phyloP scores from a whole-genome alignment of 306 rosid genomes.

The Begonia masoniana region DNA sequence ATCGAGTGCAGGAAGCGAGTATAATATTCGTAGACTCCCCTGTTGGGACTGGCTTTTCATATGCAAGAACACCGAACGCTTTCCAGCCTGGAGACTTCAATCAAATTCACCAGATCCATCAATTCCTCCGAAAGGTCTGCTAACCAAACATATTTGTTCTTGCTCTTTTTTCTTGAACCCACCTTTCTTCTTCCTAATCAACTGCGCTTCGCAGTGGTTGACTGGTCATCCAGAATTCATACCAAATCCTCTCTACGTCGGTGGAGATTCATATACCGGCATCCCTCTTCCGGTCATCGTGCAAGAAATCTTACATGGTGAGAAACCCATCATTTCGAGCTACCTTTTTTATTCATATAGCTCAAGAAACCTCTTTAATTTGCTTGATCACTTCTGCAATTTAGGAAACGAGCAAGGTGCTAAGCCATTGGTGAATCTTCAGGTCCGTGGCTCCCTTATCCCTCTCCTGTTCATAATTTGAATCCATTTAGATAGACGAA shows the following conservation, averaged over 20 bases:
- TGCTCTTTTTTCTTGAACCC: no score
- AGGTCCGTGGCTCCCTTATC: slow-evolving; percentile 20
- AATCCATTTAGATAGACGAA: no score
- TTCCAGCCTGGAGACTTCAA: slow-evolving; percentile 21
- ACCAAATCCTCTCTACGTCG: slow-evolving; percentile 35
- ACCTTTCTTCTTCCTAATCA: no score
- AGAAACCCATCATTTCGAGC: no score
- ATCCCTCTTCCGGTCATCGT: slow-evolving; percentile 38
- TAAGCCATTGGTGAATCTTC: slow-evolving; percentile 39
- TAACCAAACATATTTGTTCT: no score
- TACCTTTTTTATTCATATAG: no score
- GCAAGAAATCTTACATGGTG: slow-evolving; percentile 44
- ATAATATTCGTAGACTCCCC: slow-evolving; percentile 57
- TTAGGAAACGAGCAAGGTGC: slow-evolving; percentile 44
- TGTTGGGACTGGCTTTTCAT: slow-evolving; percentile 58
- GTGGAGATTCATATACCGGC: slow-evolving; percentile 74
- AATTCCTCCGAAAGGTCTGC: slow-evolving; percentile 42
- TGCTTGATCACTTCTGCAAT: no score
- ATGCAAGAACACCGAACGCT: slow-evolving; percentile 20
- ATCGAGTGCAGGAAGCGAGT: slow-evolving; percentile 25
- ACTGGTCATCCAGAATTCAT: slow-evolving; percentile 42
- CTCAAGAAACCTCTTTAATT: no score
- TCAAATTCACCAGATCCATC: slow-evolving; percentile 23
- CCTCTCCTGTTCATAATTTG: no score
- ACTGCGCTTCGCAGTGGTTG: slow-evolving; percentile 43